Conservation (phyloP, 176 grass and related monocot genomes). For the Dendrocalamus sinicus region DNA sequence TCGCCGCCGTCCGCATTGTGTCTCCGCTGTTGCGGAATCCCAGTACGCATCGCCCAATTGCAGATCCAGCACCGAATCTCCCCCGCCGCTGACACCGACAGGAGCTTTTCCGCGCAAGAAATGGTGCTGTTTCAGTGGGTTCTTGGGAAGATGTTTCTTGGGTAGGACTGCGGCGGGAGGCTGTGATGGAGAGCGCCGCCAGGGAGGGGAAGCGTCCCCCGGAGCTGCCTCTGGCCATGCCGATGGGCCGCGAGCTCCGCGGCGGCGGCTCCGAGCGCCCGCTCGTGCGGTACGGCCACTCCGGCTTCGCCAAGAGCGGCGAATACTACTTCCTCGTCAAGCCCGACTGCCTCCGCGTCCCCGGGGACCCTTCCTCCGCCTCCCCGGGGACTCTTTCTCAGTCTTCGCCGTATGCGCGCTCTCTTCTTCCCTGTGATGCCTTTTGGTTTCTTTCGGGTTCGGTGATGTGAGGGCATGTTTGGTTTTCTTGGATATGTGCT, state of each 20-base stretch:
- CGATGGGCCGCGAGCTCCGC: conserved; percentile 77
- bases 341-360: conserved; percentile 82
- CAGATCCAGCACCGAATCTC: conserved; percentile 33
- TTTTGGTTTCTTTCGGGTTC: conserved; percentile 25
- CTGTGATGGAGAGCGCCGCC: conserved; percentile 47
- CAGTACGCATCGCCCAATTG: background rate
- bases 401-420: conserved; percentile 73
- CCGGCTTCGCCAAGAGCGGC: conserved; percentile 87
- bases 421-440: background rate
- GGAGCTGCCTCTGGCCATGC: conserved; percentile 67
- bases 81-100: background rate
- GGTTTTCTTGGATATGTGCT: conserved; percentile 41
- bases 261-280: conserved; percentile 72
- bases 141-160: conserved; percentile 24
- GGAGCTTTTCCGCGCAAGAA: conserved; percentile 34
- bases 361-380: conserved; percentile 61
- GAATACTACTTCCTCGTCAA: conserved; percentile 95
- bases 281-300: conserved; percentile 75
- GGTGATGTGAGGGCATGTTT: conserved; percentile 20
- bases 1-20: conserved; percentile 35
- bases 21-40: conserved; percentile 28
- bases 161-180: conserved; percentile 36
- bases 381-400: conserved; percentile 67
- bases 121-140: conserved; percentile 36
- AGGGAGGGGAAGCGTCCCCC: conserved; percentile 40